Evolutionary conservation across 352 stramenopile genomes (phyloP).

Genomic region (Plasmopara viticola): DNA sequence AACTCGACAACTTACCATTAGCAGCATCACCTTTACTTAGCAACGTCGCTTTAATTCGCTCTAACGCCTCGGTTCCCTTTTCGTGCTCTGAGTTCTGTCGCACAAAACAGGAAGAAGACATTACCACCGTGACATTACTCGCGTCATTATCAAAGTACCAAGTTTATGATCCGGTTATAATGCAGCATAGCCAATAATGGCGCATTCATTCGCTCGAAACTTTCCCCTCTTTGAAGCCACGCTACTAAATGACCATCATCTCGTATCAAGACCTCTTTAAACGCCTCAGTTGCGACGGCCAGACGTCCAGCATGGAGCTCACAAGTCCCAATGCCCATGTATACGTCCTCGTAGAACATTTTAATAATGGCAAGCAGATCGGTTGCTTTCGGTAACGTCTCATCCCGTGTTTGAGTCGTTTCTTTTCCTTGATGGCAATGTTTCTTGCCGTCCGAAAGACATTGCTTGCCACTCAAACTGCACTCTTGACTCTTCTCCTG

Average conservation of each 20-base stretch:
- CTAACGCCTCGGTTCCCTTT: constrained; percentile 21
- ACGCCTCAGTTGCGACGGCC: constrained; percentile 46
- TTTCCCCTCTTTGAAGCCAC: constrained; percentile 46
- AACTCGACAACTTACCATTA: constrained; percentile 10
- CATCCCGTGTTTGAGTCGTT: constrained; percentile 2
- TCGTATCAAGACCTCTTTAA: constrained; percentile 59
- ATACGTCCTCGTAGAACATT: constrained; percentile 70
- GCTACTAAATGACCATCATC: constrained; percentile 38
- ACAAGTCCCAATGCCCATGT: constrained; percentile 45
- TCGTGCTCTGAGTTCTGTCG: constrained; percentile 27
- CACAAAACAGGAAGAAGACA: not conserved
- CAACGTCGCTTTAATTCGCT: constrained; percentile 29
- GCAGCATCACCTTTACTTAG: constrained; percentile 18
- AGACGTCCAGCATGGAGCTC: constrained; percentile 23
- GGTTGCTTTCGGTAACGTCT: constrained; percentile 31
- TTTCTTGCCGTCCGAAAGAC: constrained; percentile 10
- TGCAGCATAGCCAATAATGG: constrained; percentile 65
- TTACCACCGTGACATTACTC: not conserved
- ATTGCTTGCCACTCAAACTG: constrained; percentile 6
- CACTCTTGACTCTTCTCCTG: not conserved
- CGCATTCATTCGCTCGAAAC: constrained; percentile 54
- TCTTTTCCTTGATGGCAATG: constrained; percentile 15
- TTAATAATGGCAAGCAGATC: constrained; percentile 48
- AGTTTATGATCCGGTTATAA: constrained; percentile 41
- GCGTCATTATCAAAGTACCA: constrained; percentile 19